These are phyloP conservation scores for Colletotrichum magnum DNA, from an alignment of 2,329 filamentous ascomycete genomes.

Conservation along the genomic window DNA sequence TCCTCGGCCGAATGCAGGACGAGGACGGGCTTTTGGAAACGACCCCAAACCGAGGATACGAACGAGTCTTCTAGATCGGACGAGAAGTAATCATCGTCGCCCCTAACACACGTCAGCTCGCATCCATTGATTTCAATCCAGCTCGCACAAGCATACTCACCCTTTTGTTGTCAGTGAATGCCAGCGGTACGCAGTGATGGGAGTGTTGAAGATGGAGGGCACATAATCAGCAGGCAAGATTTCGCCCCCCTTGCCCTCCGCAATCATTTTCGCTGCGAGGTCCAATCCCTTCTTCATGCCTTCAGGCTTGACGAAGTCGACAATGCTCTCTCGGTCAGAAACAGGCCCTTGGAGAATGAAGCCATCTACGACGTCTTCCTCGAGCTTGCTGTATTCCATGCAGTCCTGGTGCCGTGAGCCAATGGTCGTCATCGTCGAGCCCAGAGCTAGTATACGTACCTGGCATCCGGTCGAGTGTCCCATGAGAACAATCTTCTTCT, in stretches of 20 bases:
- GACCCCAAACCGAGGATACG: constrained; percentile 75
- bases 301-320: constrained; percentile 58
- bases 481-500: constrained; percentile 67
- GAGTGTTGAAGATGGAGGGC: constrained; percentile 56
- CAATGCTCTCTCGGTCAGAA: constrained; percentile 79
- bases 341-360: constrained; percentile 86
- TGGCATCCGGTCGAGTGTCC: constrained; percentile 73
- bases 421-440: not conserved
- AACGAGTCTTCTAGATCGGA: constrained; percentile 75
- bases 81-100: constrained; percentile 92
- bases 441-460: constrained; percentile 49
- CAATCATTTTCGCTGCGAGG: constrained; percentile 68
- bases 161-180: constrained; percentile 64
- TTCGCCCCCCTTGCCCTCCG: constrained; percentile 66
- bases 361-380: constrained; percentile 73
- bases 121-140: not conserved
- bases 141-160: constrained; percentile 54
- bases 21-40: constrained; percentile 71
- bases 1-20: constrained; percentile 77
- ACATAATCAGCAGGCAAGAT: constrained; percentile 66
- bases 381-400: constrained; percentile 66
- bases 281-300: constrained; percentile 61
- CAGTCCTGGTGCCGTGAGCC: constrained; percentile 60
- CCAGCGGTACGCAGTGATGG: constrained; percentile 68
- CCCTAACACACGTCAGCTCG: constrained; percentile 55